A percentile compares a stretch with the other conserved stretches of the same genome.
Evolutionary conservation across 1,139 yeast genomes (phyloP).

Genomic region (Sugiyamaella japonica): DNA sequence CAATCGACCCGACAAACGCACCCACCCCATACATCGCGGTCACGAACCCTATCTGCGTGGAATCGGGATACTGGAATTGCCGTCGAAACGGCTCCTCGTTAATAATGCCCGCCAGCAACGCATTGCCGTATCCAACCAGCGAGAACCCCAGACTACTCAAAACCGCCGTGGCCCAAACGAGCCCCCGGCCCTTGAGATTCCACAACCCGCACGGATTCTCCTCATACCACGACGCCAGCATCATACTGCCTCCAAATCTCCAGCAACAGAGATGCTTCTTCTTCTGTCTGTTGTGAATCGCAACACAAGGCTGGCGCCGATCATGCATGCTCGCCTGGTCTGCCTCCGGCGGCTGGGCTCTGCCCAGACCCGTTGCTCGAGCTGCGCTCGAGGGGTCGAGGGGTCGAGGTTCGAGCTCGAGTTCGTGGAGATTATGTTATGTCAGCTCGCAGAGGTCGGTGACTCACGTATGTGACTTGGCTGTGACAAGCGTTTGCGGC

Average conservation of each 20-base stretch:
- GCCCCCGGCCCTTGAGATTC: slow-evolving; percentile 18
- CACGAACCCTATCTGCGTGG: slow-evolving; percentile 30
- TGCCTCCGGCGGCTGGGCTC: no score
- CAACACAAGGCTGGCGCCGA: no score
- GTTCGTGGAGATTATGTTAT: no score
- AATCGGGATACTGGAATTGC: slow-evolving; percentile 22
- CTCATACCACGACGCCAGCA: background rate
- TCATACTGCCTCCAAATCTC: background rate
- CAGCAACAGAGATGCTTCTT: no score
- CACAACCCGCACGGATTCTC: slow-evolving; percentile 16
- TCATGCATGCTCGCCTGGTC: no score
- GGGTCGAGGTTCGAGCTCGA: no score
- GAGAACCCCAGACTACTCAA: slow-evolving; percentile 22
- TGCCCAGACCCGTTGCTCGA: no score
- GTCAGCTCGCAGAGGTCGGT: no score
- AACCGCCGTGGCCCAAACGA: slow-evolving; percentile 20
- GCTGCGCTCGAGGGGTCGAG: no score
- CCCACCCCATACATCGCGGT: slow-evolving; percentile 73
- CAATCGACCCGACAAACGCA: slow-evolving; percentile 53
- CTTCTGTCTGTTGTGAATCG: no score
- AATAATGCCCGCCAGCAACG: slow-evolving; percentile 21
- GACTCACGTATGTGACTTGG: no score
- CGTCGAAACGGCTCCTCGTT: slow-evolving; percentile 20
- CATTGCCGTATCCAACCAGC: slow-evolving; percentile 22
- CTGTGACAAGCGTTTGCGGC: no score